Evolutionary conservation across 805 yeast genomes (phyloP).

Genomic region (Ogataea paraovalis): DNA sequence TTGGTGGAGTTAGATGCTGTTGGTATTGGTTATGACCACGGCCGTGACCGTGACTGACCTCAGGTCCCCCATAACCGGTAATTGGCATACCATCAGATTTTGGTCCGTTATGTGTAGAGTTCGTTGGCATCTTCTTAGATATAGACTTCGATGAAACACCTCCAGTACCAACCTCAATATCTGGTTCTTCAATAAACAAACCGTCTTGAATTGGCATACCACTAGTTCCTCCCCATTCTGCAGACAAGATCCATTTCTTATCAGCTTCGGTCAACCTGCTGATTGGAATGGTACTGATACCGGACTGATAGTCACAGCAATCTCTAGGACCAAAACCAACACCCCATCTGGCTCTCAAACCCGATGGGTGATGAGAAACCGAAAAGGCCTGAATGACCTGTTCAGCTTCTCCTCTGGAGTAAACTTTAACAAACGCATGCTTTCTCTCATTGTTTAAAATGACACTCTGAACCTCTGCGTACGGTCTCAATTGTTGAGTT

Average conservation of each 20-base stretch:
- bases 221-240: conserved; percentile 97
- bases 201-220: conserved; percentile 79
- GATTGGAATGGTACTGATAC: conserved; percentile 83
- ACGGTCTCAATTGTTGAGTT: conserved; percentile 69
- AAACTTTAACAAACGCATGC: conserved; percentile 94
- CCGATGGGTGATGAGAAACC: conserved; percentile 52
- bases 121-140: conserved; percentile 89
- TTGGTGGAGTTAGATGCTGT: conserved; percentile 12
- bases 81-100: conserved; percentile 48
- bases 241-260: conserved; percentile 78
- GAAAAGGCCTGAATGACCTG: conserved; percentile 67
- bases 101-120: conserved; percentile 81
- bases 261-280: conserved; percentile 92
- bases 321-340: conserved; percentile 99
- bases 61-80: background rate
- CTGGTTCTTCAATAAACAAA: conserved; percentile 91
- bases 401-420: conserved; percentile 89
- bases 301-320: conserved; percentile 92
- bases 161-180: conserved; percentile 93
- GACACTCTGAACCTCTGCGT: conserved; percentile 87
- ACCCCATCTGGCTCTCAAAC: conserved; percentile 92
- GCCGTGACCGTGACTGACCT: background rate
- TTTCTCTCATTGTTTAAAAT: conserved; percentile 84
- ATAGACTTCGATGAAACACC: conserved; percentile 92
- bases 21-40: conserved; percentile 1